Percentiles rank a stretch among this genome's conserved stretches.
Evolutionary conservation across 2,329 filamentous ascomycete species (phyloP).

Genomic region (Karstenula rhodostoma): DNA sequence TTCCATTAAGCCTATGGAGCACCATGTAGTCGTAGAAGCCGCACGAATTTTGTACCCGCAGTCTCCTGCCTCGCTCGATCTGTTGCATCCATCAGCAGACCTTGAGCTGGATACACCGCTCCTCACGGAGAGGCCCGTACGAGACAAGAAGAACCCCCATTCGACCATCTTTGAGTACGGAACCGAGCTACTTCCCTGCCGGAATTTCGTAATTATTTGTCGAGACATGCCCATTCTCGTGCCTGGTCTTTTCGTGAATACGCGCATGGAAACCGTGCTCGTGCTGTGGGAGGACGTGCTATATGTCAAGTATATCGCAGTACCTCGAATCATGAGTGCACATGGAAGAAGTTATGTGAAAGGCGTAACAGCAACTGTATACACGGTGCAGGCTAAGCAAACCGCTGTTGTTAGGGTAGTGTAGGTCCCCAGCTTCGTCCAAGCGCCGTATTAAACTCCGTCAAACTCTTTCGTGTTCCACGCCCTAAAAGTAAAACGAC

Average conservation of each 20-base stretch:
- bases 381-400: background rate
- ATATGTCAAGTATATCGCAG: no score
- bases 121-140: slow-evolving; percentile 29
- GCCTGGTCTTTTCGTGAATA: background rate
- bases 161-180: slow-evolving; percentile 53
- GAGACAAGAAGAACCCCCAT: slow-evolving; percentile 46
- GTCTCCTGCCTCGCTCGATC: slow-evolving; percentile 53
- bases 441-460: background rate
- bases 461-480: background rate
- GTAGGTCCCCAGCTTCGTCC: background rate
- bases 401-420: background rate
- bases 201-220: slow-evolving; percentile 51
- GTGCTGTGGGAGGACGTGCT: no score
- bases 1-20: background rate
- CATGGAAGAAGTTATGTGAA: background rate
- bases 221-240: slow-evolving; percentile 35
- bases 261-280: no score
- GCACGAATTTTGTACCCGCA: background rate
- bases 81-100: slow-evolving; percentile 40
- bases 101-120: slow-evolving; percentile 50
- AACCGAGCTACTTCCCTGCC: slow-evolving; percentile 39
- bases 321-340: no score
- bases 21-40: background rate
- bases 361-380: background rate
- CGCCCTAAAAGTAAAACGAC: background rate